Conservation (phyloP, 345 rosid genomes). For the Ailanthus altissimus region DNA sequence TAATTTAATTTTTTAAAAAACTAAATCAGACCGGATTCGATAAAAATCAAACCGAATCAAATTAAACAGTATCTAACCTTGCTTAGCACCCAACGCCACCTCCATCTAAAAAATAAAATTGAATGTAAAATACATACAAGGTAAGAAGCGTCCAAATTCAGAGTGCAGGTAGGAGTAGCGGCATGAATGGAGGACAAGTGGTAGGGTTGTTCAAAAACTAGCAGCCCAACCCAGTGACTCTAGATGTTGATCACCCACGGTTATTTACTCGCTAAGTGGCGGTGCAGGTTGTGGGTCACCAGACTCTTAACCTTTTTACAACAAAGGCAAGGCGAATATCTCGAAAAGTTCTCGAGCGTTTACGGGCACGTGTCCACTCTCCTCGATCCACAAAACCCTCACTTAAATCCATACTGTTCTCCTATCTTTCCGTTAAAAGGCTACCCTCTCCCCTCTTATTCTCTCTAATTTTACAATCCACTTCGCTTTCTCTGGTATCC, state of each 20-base stretch:
- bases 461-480: constrained; percentile 26
- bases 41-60: too few species aligned
- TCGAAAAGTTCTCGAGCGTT: constrained; percentile 5
- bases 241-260: constrained; percentile 18
- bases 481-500: constrained; percentile 24
- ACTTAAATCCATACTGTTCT: constrained; percentile 27
- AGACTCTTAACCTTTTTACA: neutral
- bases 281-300: too few species aligned
- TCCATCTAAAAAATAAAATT: too few species aligned
- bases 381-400: constrained; percentile 31
- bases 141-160: too few species aligned
- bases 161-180: too few species aligned
- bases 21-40: too few species aligned
- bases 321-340: neutral
- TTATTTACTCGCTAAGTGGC: neutral
- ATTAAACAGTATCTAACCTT: too few species aligned
- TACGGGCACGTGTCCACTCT: constrained; percentile 35
- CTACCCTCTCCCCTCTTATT: neutral
- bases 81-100: too few species aligned
- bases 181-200: neutral
- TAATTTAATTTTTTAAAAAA: too few species aligned
- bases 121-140: too few species aligned
- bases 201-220: neutral
- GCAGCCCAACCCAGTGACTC: neutral
- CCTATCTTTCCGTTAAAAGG: constrained; percentile 19